Conservation (phyloP, 306 rosid species). For the Vachellia pachyceras region DNA sequence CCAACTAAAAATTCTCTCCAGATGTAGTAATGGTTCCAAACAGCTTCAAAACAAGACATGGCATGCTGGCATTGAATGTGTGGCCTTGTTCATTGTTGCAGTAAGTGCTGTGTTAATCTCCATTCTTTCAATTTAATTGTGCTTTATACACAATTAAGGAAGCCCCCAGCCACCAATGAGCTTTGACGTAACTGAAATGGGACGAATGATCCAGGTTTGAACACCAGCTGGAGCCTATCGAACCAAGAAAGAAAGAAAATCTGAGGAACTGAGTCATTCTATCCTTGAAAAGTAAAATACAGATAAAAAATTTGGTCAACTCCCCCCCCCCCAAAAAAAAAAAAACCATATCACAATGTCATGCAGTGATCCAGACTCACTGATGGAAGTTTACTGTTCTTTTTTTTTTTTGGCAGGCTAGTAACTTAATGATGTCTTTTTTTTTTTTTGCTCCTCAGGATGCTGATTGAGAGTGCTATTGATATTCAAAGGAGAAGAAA, state of each 20-base stretch:
- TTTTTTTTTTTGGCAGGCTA: not conserved
- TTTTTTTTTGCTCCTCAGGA: conserved; percentile 14
- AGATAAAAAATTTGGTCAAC: conserved; percentile 4
- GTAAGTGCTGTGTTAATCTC: conserved; percentile 40
- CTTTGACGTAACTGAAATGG: not conserved
- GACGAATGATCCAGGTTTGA: not conserved
- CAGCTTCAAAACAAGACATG: conserved; percentile 23
- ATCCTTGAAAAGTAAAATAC: not conserved
- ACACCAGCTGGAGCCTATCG: not conserved
- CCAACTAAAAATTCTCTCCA: conserved; percentile 5
- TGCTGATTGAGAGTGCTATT: conserved; percentile 32
- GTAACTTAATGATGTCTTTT: not conserved
- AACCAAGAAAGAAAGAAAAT: not conserved
- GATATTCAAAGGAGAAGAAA: conserved; percentile 26
- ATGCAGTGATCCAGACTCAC: conserved; percentile 9
- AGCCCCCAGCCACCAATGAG: not conserved
- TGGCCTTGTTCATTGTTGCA: conserved; percentile 18
- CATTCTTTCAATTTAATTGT: conserved; percentile 3
- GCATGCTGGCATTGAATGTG: conserved; percentile 30
- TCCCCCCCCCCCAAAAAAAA: not conserved
- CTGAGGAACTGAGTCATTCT: not conserved
- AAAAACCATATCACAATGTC: not conserved
- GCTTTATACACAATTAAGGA: conserved; percentile 20
- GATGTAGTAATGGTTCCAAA: conserved; percentile 33
- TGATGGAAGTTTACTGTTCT: not conserved